Evolutionary conservation across 2,329 filamentous ascomycete species (phyloP).

Genomic region (Neocucurbitaria cava): DNA sequence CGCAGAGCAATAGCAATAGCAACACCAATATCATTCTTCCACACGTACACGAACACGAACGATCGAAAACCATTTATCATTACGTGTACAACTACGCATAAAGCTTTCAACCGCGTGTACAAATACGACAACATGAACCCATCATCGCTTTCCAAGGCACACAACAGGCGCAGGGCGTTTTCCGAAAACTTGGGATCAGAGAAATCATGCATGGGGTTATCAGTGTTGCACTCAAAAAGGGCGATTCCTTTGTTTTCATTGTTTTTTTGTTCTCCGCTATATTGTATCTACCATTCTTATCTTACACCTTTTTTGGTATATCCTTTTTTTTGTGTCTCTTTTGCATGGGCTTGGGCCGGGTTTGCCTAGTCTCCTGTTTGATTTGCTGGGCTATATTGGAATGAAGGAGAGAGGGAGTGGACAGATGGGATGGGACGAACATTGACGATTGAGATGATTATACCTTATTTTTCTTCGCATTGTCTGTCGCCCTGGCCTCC

Average conservation of each 20-base stretch:
- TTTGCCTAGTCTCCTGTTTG: background rate
- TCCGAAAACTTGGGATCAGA: slow-evolving; percentile 11
- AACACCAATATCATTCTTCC: slow-evolving; percentile 16
- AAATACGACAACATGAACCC: slow-evolving; percentile 12
- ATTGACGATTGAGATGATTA: slow-evolving; percentile 2
- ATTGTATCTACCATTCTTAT: background rate
- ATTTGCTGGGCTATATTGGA: background rate
- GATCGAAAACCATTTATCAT: slow-evolving; percentile 9
- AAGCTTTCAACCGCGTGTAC: slow-evolving; percentile 20
- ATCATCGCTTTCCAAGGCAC: slow-evolving; percentile 9
- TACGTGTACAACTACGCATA: slow-evolving; percentile 26
- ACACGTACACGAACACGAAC: background rate
- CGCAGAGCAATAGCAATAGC: slow-evolving; percentile 15
- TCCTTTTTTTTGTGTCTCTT: background rate
- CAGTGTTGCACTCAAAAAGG: too few relatives aligned
- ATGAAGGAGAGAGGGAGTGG: background rate
- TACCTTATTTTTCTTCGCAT: background rate
- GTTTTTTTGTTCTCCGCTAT: background rate
- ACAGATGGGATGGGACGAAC: background rate
- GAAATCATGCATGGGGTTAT: slow-evolving; percentile 18
- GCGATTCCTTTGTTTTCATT: slow-evolving; percentile 10
- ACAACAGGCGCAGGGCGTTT: slow-evolving; percentile 17
- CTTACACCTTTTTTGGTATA: background rate
- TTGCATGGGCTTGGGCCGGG: slow-evolving; percentile 1
- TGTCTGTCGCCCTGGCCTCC: background rate